Base-by-base conservation (phyloP, 169 alveolate species). In the Amoebophrya sp. region DNA sequence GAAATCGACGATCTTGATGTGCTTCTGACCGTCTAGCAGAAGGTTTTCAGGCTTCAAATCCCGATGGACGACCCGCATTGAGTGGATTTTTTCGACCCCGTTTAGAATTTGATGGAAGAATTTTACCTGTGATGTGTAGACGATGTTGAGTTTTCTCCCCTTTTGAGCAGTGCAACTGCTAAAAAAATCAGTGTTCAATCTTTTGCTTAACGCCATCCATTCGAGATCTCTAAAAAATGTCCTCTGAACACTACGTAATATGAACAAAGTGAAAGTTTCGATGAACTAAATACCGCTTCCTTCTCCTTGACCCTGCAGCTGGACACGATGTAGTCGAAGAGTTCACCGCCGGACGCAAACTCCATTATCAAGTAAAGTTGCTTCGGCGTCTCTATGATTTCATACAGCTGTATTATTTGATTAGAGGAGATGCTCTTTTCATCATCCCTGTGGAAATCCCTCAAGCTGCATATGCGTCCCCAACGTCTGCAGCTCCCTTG, bases 1-100 rank as follows among this genome's bases (percentile, higher is more conserved):
- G 93, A 98, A 98, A 94, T 98, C 99, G 29, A 98, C 99, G 41
- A 98, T 97, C 93, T 97, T 97, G 36, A 97, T 96, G 91, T 97
- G 96, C 93, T 94, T 95, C 39, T 97, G 92, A 78, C 95, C 94
- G 89, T 98, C 98, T 89, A 97, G 92, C 76, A 97, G 95, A 29
- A 97, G 93, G 94, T 97, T 97, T 92, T 97, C 98, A 0, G 98
- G 99, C 93, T 97, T 97, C 93, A 97, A 91, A 91, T 97, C 99
- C 40, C 96, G 94, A 93, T 97, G 99, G 26, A 96, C 97, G n/a
- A 97, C 95, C 34, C 95, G 93, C 90, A 95, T 90, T 92, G 93
- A 93, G 54, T 96, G 98, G 36, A 97, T 94, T 92, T 96, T 96
- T 93, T 97, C 99, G 33, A 97, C 96, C 1, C 98, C 99, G 34